phyloP scores from a whole-genome alignment of 2,329 filamentous ascomycete genomes.

The Aspergillus puulaauensis region DNA sequence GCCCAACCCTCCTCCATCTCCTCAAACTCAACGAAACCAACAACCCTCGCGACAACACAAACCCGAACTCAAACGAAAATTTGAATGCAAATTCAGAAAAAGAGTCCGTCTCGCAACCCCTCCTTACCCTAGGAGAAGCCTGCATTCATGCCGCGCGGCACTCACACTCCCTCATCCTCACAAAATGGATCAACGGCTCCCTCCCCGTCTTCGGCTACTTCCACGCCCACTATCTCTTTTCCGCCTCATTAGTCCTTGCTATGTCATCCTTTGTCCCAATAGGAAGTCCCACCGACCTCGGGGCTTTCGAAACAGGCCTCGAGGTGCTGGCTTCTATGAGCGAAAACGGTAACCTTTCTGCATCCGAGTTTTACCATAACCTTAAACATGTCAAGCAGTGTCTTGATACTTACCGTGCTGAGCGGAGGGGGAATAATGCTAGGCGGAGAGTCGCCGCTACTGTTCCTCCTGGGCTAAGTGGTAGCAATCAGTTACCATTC shows the following conservation, averaged over 20 bases:
- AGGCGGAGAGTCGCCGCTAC: not conserved
- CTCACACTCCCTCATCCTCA: slow-evolving; percentile 38
- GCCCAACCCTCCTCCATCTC: slow-evolving; percentile 41
- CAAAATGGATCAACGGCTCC: slow-evolving; percentile 39
- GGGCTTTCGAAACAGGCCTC: slow-evolving; percentile 32
- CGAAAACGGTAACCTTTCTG: slow-evolving; percentile 37
- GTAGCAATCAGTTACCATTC: not conserved
- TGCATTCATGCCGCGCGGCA: slow-evolving; percentile 40
- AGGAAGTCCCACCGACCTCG: slow-evolving; percentile 30
- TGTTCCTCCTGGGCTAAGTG: not conserved
- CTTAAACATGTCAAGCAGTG: slow-evolving; percentile 34
- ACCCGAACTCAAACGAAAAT: not conserved
- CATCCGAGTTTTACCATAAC: slow-evolving; percentile 35
- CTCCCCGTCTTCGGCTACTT: slow-evolving; percentile 42
- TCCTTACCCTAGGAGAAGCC: slow-evolving; percentile 37
- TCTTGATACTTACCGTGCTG: slow-evolving; percentile 24
- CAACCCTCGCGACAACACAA: not conserved
- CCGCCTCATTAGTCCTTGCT: slow-evolving; percentile 37
- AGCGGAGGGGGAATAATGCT: not conserved
- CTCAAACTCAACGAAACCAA: slow-evolving; percentile 31
- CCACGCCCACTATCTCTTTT: slow-evolving; percentile 42
- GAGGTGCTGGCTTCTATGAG: slow-evolving; percentile 34
- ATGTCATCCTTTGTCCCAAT: slow-evolving; percentile 38
- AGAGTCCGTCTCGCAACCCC: slow-evolving; percentile 36
- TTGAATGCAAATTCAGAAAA: not conserved